Conservation (phyloP, 345 rosid genomes). For the Salix viminalis region DNA sequence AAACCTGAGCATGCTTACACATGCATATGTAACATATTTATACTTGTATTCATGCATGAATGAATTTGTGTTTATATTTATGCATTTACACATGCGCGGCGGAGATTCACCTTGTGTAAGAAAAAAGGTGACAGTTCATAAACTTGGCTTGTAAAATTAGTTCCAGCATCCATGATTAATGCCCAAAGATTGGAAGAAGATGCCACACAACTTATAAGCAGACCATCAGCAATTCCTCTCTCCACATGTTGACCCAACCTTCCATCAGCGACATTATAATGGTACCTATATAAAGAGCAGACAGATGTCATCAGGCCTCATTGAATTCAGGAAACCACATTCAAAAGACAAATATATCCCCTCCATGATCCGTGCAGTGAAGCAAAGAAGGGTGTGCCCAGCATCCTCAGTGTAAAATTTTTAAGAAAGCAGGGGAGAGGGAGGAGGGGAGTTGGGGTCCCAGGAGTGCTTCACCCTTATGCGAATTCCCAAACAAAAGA, state of each 20-base stretch:
- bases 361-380: not conserved
- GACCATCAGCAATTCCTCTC: slow-evolving; percentile 30
- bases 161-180: slow-evolving; percentile 35
- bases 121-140: slow-evolving; percentile 27
- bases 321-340: not conserved
- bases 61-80: not conserved
- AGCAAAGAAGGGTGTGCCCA: not conserved
- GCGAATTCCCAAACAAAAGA: not conserved
- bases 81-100: not conserved
- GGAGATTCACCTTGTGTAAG: slow-evolving; percentile 28
- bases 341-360: not conserved
- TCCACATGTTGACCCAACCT: slow-evolving; percentile 35
- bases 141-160: slow-evolving; percentile 28
- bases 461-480: not conserved
- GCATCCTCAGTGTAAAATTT: not conserved
- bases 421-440: not conserved
- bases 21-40: not conserved
- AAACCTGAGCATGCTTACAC: not conserved
- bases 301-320: not conserved
- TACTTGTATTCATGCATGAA: not conserved
- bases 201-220: slow-evolving; percentile 31
- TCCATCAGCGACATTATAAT: slow-evolving; percentile 34
- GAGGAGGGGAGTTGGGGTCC: not conserved
- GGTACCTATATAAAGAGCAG: slow-evolving; percentile 18
- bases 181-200: slow-evolving; percentile 38